These are phyloP conservation scores for Ganoderma lucidum DNA, from an alignment of 1,284 basidiomycete species.

Conservation along the genomic window DNA sequence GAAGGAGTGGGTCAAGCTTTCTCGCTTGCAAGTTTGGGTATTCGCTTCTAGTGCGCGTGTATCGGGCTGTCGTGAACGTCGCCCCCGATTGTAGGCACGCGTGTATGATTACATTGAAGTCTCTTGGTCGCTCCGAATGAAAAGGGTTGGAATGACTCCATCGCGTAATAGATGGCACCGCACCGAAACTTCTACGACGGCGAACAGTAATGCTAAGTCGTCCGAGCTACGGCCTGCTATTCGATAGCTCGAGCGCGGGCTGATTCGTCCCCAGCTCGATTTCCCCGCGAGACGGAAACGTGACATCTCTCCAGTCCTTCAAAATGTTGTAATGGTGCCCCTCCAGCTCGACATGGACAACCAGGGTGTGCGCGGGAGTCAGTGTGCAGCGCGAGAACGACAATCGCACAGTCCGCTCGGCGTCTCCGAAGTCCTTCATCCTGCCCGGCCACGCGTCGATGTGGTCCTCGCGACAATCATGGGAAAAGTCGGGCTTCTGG, in stretches of 20 bases:
- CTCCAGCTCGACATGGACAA: conserved; percentile 11
- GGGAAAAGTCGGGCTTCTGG: no score
- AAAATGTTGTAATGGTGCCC: background rate
- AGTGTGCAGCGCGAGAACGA: conserved; percentile 9
- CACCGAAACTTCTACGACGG: no score
- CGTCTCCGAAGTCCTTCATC: conserved; percentile 11
- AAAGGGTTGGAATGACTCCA: background rate
- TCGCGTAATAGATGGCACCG: no score
- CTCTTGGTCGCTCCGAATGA: background rate
- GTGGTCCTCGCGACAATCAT: conserved; percentile 11
- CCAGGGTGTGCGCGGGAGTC: background rate
- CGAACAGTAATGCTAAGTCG: background rate
- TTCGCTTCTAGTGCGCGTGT: background rate
- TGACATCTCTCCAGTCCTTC: background rate
- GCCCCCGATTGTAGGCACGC: background rate
- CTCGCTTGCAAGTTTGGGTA: background rate
- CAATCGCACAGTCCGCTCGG: conserved; percentile 3
- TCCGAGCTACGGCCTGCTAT: background rate
- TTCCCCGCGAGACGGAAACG: background rate
- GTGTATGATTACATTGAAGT: background rate
- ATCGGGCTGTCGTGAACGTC: background rate
- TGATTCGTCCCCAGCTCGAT: background rate
- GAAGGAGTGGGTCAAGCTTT: background rate
- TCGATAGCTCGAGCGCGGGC: background rate
- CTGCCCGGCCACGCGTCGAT: conserved; percentile 4